phyloP scores from a whole-genome alignment of 495 filamentous ascomycete species.

The Aspergillus biplanus region DNA sequence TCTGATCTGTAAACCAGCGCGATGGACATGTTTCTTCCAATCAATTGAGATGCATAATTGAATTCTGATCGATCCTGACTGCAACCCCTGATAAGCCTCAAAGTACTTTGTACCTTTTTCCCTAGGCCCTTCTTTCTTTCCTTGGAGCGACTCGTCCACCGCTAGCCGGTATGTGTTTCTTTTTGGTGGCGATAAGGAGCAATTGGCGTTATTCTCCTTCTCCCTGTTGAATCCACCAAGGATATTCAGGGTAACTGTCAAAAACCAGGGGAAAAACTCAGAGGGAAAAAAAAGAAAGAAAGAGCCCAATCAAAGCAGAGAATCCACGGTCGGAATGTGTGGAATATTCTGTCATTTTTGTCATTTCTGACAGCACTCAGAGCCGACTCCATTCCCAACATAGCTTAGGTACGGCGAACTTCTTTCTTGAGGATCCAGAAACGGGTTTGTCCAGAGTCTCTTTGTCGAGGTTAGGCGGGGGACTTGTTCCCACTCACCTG shows the following conservation, averaged over 20 bases:
- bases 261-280: not conserved
- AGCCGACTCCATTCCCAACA: not conserved
- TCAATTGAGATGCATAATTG: not conserved
- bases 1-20: not conserved
- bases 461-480: not conserved
- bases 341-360: not conserved
- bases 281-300: not conserved
- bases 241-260: no score
- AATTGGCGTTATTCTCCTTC: no score
- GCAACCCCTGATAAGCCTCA: not conserved
- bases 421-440: not conserved
- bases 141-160: no score
- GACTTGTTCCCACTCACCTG: not conserved
- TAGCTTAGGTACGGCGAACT: not conserved
- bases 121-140: no score
- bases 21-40: not conserved
- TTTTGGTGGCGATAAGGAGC: no score
- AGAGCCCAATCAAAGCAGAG: not conserved
- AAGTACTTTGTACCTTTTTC: not conserved
- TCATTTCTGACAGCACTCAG: slow-evolving; percentile 2
- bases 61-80: not conserved
- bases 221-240: no score
- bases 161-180: no score
- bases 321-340: not conserved
- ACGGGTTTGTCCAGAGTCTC: not conserved